These are phyloP conservation scores for Yarrowia sp. DNA, from an alignment of 805 yeast genomes.

Conservation along the genomic window DNA sequence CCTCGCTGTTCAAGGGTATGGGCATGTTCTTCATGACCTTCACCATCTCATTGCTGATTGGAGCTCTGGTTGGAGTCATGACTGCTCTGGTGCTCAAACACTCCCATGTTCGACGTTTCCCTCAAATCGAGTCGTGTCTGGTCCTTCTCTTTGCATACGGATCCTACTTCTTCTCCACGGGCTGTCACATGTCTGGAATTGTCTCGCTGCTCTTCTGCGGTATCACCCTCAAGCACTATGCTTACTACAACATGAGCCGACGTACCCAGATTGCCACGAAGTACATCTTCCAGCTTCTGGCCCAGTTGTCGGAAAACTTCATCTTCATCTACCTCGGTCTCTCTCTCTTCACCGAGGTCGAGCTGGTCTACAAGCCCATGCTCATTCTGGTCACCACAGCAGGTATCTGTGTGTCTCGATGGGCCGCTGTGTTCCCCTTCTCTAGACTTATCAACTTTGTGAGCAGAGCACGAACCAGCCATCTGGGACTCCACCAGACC, in stretches of 20 bases:
- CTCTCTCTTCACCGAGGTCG: constrained; percentile 94
- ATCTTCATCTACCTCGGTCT: constrained; percentile 94
- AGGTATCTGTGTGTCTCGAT: constrained; percentile 92
- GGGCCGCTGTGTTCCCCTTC: constrained; percentile 97
- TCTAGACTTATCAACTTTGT: constrained; percentile 84
- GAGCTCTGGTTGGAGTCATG: constrained; percentile 83
- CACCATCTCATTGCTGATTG: constrained; percentile 87
- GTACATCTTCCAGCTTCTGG: constrained; percentile 90
- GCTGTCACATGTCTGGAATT: constrained; percentile 99
- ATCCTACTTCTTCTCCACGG: constrained; percentile 96
- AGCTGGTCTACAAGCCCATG: constrained; percentile 90
- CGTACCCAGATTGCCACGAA: constrained; percentile 96
- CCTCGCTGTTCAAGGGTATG: constrained; percentile 78
- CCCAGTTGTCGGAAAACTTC: constrained; percentile 95
- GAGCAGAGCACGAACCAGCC: constrained; percentile 58
- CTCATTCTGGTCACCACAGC: constrained; percentile 87
- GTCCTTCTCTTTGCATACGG: constrained; percentile 91
- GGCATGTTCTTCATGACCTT: constrained; percentile 93
- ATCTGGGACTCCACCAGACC: constrained; percentile 45
- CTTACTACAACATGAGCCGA: constrained; percentile 96
- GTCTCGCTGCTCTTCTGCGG: constrained; percentile 95
- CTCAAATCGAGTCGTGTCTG: constrained; percentile 95
- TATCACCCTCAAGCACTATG: constrained; percentile 94
- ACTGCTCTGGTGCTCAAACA: constrained; percentile 92
- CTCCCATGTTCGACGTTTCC: constrained; percentile 89